A percentile compares a stretch with the other conserved stretches of the same genome.
phyloP scores from a whole-genome alignment of 768 basidiomycete genomes.

The Leccinellum albellum region DNA sequence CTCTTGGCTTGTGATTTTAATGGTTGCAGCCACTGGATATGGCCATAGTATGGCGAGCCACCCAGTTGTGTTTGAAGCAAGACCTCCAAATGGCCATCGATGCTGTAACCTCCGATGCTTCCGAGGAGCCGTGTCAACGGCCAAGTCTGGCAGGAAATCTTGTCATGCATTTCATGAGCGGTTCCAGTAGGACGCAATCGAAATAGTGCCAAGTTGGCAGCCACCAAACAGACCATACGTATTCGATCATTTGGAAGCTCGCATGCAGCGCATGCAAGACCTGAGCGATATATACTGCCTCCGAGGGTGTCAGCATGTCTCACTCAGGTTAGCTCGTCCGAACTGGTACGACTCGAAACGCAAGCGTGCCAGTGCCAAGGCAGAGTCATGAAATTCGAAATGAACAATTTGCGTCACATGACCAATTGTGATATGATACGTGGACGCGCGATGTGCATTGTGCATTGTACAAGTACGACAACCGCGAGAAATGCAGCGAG shows the following conservation, averaged over 20 bases:
- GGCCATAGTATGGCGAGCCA: constrained; percentile 40
- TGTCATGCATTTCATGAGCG: constrained; percentile 97
- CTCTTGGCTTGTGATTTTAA: constrained; percentile 20
- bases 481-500: constrained; percentile 19
- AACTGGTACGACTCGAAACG: too few species aligned
- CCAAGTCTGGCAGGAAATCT: constrained; percentile 62
- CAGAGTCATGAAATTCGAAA: too few species aligned
- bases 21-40: constrained; percentile 23
- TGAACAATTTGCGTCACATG: too few species aligned
- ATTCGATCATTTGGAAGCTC: too few species aligned
- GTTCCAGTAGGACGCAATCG: constrained; percentile 96
- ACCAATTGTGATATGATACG: not conserved
- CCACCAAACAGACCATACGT: constrained; percentile 79
- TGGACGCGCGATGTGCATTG: not conserved
- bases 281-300: too few species aligned
- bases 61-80: too few species aligned
- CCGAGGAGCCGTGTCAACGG: constrained; percentile 76
- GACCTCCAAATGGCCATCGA: too few species aligned
- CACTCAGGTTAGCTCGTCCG: too few species aligned
- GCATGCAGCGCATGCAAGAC: too few species aligned
- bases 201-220: constrained; percentile 79
- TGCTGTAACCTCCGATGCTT: constrained; percentile 62
- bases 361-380: too few species aligned
- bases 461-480: not conserved
- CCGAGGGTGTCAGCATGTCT: not conserved